phyloP scores from a whole-genome alignment of 345 rosid genomes.

The Gossypium turneri region DNA sequence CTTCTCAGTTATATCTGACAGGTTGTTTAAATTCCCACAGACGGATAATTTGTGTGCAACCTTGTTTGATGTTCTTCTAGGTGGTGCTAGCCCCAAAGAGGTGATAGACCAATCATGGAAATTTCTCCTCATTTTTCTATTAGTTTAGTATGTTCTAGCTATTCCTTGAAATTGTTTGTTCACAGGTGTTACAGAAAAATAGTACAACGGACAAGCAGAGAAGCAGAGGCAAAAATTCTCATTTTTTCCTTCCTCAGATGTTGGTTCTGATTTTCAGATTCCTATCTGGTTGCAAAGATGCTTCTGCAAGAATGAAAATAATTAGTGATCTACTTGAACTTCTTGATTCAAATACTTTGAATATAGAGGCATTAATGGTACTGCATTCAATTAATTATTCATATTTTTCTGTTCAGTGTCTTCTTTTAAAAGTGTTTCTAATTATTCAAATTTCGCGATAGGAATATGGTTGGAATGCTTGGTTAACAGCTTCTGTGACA shows the following conservation, averaged over 20 bases:
- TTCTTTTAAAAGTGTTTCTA: conserved; percentile 18
- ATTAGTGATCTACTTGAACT: conserved; percentile 74
- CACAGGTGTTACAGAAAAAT: conserved; percentile 80
- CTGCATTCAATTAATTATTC: conserved; percentile 10
- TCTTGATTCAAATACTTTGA: conserved; percentile 81
- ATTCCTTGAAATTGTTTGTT: conserved; percentile 11
- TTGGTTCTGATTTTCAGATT: conserved; percentile 69
- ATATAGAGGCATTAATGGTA: conserved; percentile 95
- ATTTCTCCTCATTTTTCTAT: conserved; percentile 4
- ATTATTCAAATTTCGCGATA: conserved; percentile 28
- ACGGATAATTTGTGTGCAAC: conserved; percentile 84
- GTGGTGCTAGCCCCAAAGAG: conserved; percentile 99
- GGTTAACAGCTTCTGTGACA: conserved; percentile 65
- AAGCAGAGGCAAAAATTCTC: conserved; percentile 58
- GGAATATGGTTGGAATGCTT: conserved; percentile 96
- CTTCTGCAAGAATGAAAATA: conserved; percentile 59
- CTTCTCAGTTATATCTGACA: conserved; percentile 66
- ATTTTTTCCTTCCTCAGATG: conserved; percentile 80
- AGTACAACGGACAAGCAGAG: conserved; percentile 56
- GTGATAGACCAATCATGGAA: conserved; percentile 34
- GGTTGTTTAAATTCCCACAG: conserved; percentile 73
- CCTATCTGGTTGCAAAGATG: conserved; percentile 62
- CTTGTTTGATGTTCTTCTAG: conserved; percentile 94
- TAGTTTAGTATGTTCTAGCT: conserved; percentile 8
- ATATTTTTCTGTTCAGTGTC: neutral